Evolutionary conservation across 805 yeast species (phyloP), one percentile per base, ranked within the genome.

Genomic region (Saccharomycopsis javanensis): DNA sequence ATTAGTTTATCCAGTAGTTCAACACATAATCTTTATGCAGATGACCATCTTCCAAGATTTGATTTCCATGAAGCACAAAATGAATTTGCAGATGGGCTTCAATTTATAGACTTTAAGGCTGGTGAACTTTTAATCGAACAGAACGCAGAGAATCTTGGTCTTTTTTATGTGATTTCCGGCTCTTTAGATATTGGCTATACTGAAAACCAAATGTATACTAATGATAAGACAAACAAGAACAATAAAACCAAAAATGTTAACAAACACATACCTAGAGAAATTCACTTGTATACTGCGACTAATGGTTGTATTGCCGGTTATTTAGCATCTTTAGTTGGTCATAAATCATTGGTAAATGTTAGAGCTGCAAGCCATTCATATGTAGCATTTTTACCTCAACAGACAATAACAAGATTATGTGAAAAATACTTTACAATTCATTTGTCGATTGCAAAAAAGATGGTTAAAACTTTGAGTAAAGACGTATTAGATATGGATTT

Each of bases 291-390:
- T 63, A 77, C 82, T 0, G 82, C 89, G 1, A 71, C 76, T 15
- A 75, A 84, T 1, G 97, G 97, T 5, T 94, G 94, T 3, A 68
- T 92, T 15, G 95, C 92, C 0, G 98, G 98, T 0, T 92, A 88
- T 66, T 68, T 92, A 51, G 88, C 96, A 3, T 79, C 95, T 0
- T 69, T 91, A 15, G 78, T 90, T 8, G 94, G 96, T 0, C 81
- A 85, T 61, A 80, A 83, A 58, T 88, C 97, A 0, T 80, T 89
- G 64, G 90, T 85, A 2, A 79, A 82, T 20, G 79, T 91, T 5
- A 76, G 71, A 45, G 86, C 96, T 0, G 75, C 79, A 2, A 70
- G 79, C 0, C 82, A 80, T 52, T 76, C 77, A 1, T 86, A 86
- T 57, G 84, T 83, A 3, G 98, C 94, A 0, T 81, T 83, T 61